Base-by-base conservation (phyloP, 352 stramenopile species). In the Globisporangium cederbergense region DNA sequence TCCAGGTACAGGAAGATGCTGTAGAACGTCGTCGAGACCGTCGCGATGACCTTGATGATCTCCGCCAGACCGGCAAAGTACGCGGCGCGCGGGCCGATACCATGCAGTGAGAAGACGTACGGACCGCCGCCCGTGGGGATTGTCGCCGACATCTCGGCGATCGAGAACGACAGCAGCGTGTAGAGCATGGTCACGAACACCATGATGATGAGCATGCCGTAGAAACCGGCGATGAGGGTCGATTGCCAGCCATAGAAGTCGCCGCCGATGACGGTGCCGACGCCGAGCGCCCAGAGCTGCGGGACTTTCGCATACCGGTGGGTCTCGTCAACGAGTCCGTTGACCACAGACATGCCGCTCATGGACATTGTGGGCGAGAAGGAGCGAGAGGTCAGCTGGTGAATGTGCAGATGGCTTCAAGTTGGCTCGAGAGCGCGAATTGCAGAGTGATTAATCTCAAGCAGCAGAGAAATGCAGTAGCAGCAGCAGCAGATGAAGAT, bases 171-270 rank as follows among this genome's bases (percentile, higher is more conserved):
- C 16, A 91, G 71, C 55, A 89, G 53, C 56, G 80, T 73, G 70
- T 89, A 91, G n/a, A 89, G 72, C 46, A 86, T 64, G 13, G 82
- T 89, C 45, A 88, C 78, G 64, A 88, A 73, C 38, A 67, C 59
- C 52, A 91, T 64, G 50, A 88, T 81, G 59, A 91, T 54, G 34
- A 88, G 72, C 8, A 88, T 69, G 10, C 80, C 82, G 49, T 84
- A 71, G 70, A 89, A 91, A 18, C 82, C 82, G 4, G 82, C 78
- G 49, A 83, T 76, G 10, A 91, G 69, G 6, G 79, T 72, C 9
- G 78, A 72, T 63, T 91, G 82, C 82, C 82, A 91, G 62, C 82
- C 82, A 59, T 85, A 91, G 62, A 88, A 91, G 55, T 91, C 76
- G 36, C 82, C 82, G 43, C 71, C 78, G 62, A 91, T 85, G 62